Evolutionary conservation across 2,329 filamentous ascomycete species (phyloP).

Genomic region (Paraphaeosphaeria minitans): DNA sequence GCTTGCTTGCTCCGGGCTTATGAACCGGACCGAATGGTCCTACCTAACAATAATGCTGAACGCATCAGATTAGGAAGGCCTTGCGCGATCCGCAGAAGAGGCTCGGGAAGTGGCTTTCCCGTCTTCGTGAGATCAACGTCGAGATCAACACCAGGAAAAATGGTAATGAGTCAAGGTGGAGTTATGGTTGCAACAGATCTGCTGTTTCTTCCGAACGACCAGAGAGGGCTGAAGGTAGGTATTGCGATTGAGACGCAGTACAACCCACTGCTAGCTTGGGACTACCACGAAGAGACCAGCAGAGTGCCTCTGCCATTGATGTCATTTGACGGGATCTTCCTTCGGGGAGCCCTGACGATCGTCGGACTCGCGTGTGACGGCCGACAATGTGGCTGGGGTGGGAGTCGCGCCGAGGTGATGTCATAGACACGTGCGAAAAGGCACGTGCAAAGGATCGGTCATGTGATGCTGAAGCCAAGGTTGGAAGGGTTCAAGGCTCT

Average conservation of each 20-base stretch:
- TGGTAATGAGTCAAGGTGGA: conserved; percentile 10
- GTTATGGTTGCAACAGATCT: not conserved
- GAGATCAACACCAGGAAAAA: not conserved
- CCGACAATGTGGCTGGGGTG: not conserved
- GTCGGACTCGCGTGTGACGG: conserved; percentile 1
- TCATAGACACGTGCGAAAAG: conserved; percentile 14
- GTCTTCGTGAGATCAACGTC: not conserved
- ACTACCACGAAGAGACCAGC: not conserved
- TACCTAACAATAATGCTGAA: not conserved
- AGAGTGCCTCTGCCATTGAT: conserved; percentile 7
- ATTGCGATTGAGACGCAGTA: not conserved
- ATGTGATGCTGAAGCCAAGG: not conserved
- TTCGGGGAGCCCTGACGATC: conserved; percentile 15
- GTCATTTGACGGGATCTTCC: conserved; percentile 9
- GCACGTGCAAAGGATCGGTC: conserved; percentile 1
- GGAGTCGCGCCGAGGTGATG: conserved; percentile 8
- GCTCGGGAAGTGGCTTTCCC: not conserved
- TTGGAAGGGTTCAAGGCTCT: too few relatives aligned
- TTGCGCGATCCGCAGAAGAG: not conserved
- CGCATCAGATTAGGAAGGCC: not conserved
- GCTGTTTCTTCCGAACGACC: not conserved
- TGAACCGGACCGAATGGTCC: not conserved
- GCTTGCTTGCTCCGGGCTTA: not conserved
- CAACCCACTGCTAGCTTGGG: conserved; percentile 3
- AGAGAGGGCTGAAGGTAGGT: not conserved